Base-by-base conservation (phyloP, 2,329 filamentous ascomycete genomes). In the Colletotrichum tamarilloi region DNA sequence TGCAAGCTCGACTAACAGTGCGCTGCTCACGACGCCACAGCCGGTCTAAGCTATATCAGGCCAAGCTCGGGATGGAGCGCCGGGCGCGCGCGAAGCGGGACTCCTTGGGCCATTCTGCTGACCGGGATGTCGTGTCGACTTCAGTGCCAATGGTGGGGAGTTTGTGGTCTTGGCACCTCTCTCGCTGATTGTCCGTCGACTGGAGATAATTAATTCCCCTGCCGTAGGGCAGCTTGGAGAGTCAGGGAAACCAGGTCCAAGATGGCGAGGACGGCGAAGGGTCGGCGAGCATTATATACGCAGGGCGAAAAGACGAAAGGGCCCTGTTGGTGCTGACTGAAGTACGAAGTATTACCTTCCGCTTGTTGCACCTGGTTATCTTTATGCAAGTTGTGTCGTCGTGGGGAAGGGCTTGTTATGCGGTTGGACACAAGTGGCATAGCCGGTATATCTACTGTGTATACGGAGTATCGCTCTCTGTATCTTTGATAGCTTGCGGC, bases 1-100 rank as follows among this genome's bases (percentile, higher is more conserved):
- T 73, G 66, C 69, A 69, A 55, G 53, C 59, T 53, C 69, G 66
- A 69, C 42, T 63, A 69, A 69, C 53, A 60, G 70, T n/a, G 16
- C 42, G 19, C 42, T 8, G 19, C 42, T 3, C 42, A n/a, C 42
- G 42, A 49, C 19, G 42, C 42, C 42, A n/a, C 42, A 49, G 42
- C 19, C 19, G 6, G 42, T 49, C 70, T 72, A 69, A 69, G 53
- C 70, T 55, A 35, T 22, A 64, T 72, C 66, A 22, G 56, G 70
- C 22, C 46, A 8, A 42, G 32, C 35, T 70, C 67, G 67, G 70
- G 70, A 73, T 56, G 67, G 46, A 70, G 67, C 60, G 67, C 70
- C 70, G 70, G 70, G 38, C 57, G 62, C 60, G 70, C 67, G 67
- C 67, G 70, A 49, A 49, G 42, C 42, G 42, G 42, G 70, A 42